Evolutionary conservation across 1,284 basidiomycete genomes (phyloP).

Genomic region (Xerocomus minutiporus): DNA sequence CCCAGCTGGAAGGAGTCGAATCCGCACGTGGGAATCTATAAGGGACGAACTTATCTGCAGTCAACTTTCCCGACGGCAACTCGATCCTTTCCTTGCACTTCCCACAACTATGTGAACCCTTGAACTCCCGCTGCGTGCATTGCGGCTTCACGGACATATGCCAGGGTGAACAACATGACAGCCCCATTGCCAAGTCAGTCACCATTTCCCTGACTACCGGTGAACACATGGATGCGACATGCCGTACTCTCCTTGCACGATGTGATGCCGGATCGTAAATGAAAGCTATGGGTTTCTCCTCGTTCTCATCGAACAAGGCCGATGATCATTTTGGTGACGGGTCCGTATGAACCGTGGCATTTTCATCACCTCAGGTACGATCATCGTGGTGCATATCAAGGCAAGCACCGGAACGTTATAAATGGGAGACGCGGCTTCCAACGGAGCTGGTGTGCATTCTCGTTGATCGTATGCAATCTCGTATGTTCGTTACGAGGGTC

Average conservation of each 20-base stretch:
- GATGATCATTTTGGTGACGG: background rate
- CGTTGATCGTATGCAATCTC: background rate
- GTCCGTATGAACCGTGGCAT: background rate
- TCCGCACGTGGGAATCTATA: background rate
- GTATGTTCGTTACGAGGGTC: background rate
- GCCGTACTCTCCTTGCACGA: background rate
- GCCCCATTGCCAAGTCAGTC: background rate
- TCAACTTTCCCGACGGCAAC: background rate
- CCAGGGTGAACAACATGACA: background rate
- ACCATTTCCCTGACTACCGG: background rate
- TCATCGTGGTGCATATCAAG: background rate
- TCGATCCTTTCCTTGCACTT: background rate
- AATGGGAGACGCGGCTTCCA: background rate
- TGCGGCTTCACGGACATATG: background rate
- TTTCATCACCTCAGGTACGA: background rate
- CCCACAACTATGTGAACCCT: background rate
- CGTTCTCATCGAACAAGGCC: background rate
- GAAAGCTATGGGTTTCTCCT: background rate
- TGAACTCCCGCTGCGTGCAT: background rate
- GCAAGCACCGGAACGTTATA: background rate
- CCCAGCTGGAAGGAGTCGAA: background rate
- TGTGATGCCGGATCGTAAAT: background rate
- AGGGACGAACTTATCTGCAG: background rate
- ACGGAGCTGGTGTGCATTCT: background rate
- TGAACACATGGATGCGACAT: background rate